Conservation (phyloP, 345 rosid genomes). For the Physaria fendleri region DNA sequence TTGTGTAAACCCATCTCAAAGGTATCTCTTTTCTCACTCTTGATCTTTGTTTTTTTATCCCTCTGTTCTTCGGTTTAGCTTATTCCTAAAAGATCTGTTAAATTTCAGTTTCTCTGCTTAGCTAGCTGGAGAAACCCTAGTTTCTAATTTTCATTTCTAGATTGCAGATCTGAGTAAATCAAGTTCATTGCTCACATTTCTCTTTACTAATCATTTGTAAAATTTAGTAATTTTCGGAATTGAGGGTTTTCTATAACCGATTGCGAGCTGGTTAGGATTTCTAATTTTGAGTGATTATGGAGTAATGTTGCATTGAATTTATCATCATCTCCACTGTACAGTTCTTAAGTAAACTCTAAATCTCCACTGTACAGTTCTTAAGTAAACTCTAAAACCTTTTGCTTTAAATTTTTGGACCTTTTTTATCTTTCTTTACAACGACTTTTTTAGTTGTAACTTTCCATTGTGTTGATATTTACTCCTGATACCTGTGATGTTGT, state of each 20-base stretch:
- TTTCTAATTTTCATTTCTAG: neutral
- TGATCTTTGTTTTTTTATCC: neutral
- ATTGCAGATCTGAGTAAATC: conserved; percentile 21
- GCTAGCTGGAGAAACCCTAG: conserved; percentile 22
- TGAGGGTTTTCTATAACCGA: neutral
- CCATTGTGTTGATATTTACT: conserved; percentile 7
- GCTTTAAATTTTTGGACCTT: conserved; percentile 20
- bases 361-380: too few relatives aligned
- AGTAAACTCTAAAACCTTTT: neutral
- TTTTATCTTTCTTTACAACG: conserved; percentile 17
- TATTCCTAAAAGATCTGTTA: neutral
- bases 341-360: neutral
- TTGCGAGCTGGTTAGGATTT: too few relatives aligned
- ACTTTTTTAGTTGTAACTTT: conserved; percentile 15
- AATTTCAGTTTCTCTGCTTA: neutral
- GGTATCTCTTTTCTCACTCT: conserved; percentile 11
- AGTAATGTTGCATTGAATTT: conserved; percentile 9
- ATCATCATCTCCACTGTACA: neutral
- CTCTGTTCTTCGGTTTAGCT: neutral
- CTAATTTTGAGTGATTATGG: conserved; percentile 2
- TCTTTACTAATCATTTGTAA: neutral
- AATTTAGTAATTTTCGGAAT: conserved; percentile 7
- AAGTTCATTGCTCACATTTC: neutral
- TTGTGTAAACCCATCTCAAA: conserved; percentile 16
- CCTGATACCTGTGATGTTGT: conserved; percentile 8